Evolutionary conservation across 2,329 filamentous ascomycete species (phyloP).

Genomic region (Sclerotinia sclerotiorum): DNA sequence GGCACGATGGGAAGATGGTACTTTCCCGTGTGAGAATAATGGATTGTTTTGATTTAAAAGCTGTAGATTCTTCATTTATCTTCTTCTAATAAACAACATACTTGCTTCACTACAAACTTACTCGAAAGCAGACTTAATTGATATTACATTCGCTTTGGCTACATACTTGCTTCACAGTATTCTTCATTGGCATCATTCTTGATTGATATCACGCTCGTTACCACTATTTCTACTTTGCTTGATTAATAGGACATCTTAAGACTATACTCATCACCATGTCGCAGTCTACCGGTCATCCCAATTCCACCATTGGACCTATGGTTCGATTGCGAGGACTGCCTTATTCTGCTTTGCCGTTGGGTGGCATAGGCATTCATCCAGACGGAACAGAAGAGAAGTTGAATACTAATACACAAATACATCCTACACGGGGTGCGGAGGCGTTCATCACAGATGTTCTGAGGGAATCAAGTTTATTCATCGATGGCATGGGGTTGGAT

Average conservation of each 20-base stretch:
- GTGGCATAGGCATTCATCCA: conserved; percentile 31
- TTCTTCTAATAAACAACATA: neutral
- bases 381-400: conserved; percentile 16
- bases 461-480: conserved; percentile 59
- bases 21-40: neutral
- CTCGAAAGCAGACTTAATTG: neutral
- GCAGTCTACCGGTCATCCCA: neutral
- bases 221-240: neutral
- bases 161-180: neutral
- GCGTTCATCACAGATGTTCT: conserved; percentile 55
- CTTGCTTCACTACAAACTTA: neutral
- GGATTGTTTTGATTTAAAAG: neutral
- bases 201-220: neutral
- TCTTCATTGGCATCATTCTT: neutral
- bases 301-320: conserved; percentile 46
- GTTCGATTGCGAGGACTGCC: conserved; percentile 56
- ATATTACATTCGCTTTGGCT: neutral
- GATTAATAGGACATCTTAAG: neutral
- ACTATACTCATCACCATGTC: conserved; percentile 15
- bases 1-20: neutral
- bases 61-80: neutral
- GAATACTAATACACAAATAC: conserved; percentile 23
- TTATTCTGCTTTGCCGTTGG: conserved; percentile 49
- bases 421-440: conserved; percentile 41
- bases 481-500: conserved; percentile 52